Evolutionary conservation across 2,329 filamentous ascomycete species (phyloP), one percentile per base, ranked within the genome.

Genomic region (Aspergillus sp.): DNA sequence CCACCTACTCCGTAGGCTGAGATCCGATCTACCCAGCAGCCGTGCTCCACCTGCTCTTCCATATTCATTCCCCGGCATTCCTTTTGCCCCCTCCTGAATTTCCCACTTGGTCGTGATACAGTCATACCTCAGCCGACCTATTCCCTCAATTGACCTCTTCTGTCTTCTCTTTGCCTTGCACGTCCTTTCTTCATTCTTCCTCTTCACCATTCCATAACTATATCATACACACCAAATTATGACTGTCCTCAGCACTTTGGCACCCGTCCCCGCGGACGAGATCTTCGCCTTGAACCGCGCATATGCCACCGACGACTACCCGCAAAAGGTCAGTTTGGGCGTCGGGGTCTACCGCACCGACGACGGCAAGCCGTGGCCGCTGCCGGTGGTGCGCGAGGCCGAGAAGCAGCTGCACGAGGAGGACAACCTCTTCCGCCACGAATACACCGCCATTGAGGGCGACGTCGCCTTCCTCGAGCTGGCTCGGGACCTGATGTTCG

Each of bases 391-490:
- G 55, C 91, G 90, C 76, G 92, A 93, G 86, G 91, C 93, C 17
- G 69, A 72, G 77, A 68, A 78, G 62, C 53, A 90, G 63, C 83
- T 90, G 64, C 82, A 95, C 60, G 86, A 84, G 69, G 86, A 88
- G 71, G 89, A 96, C 75, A 90, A 91, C 67, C 82, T 89, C 49
- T 82, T 94, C 65, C 93, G 96, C 77, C 94, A 97, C 80, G 94
- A 99, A 80, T 99, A 97, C 78, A 89, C 93, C 51, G 91, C 93
- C 52, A 97, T 97, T 72, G 87, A 90, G 60, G 94, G 94, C 67
- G 82, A 96, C 57, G 76, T 85, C 49, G 80, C 85, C 55, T 95
- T 97, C 78, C 93, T 90, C 51, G 81, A 83, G 66, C 90, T 93
- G 68, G 92, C 93, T 20, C 88, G 90, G 66, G 90, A 94, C 77